Percentiles rank a stretch among this genome's conserved stretches.
These are phyloP conservation scores for Eugenia klotzschiana DNA, from an alignment of 441 rosid species.

Conservation along the genomic window DNA sequence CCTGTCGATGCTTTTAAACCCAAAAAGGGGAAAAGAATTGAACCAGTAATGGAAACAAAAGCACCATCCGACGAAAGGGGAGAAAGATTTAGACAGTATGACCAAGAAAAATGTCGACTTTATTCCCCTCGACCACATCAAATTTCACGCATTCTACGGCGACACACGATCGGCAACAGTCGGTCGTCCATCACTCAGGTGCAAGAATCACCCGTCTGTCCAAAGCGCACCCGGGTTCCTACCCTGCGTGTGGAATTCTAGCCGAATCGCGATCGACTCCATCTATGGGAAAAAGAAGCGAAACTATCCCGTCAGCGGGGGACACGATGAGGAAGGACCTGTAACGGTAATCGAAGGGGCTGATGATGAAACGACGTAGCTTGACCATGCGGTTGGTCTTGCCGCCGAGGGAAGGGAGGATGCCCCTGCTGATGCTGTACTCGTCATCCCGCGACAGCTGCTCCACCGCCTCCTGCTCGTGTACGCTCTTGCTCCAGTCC, in stretches of 20 bases:
- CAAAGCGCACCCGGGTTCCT: not conserved
- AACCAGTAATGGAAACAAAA: too few species aligned
- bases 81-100: not conserved
- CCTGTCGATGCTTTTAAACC: not conserved
- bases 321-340: constrained; percentile 17
- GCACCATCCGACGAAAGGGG: not conserved
- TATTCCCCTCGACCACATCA: not conserved
- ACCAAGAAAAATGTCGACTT: not conserved
- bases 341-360: constrained; percentile 59
- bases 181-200: not conserved
- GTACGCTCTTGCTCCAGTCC: not conserved
- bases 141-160: not conserved
- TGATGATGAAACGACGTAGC: constrained; percentile 45
- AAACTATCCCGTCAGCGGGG: not conserved
- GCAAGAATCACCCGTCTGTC: not conserved
- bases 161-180: not conserved
- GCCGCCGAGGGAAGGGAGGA: constrained; percentile 75
- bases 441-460: constrained; percentile 17
- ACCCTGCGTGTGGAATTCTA: not conserved
- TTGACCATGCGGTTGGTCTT: constrained; percentile 17
- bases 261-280: not conserved
- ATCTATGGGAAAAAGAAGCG: not conserved
- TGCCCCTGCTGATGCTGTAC: constrained; percentile 39
- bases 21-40: not conserved
- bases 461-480: constrained; percentile 5